Percentiles rank a stretch among this genome's conserved stretches.
These are phyloP conservation scores for Pterocarpus santalinus DNA, from an alignment of 306 rosid species.

Conservation along the genomic window DNA sequence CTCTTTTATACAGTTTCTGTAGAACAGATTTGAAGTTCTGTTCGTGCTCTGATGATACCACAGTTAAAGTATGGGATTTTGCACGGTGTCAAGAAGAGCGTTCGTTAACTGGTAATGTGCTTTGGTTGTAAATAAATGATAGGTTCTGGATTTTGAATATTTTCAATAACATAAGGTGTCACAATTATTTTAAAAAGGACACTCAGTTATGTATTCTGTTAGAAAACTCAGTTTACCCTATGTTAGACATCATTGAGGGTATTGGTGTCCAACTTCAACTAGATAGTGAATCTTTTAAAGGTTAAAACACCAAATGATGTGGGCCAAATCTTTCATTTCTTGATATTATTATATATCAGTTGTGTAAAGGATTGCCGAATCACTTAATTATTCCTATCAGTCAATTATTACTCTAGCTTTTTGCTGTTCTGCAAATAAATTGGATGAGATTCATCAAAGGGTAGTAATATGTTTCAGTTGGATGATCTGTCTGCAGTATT, in stretches of 20 bases:
- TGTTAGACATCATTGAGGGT: neutral
- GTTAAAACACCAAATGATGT: constrained; percentile 3
- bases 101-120: constrained; percentile 95
- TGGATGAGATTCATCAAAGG: constrained; percentile 28
- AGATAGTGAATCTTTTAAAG: constrained; percentile 1
- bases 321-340: constrained; percentile 1
- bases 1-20: constrained; percentile 78
- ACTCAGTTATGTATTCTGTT: constrained; percentile 4
- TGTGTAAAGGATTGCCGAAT: constrained; percentile 1
- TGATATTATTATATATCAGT: constrained; percentile 16
- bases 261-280: neutral
- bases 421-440: constrained; percentile 3
- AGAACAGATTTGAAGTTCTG: constrained; percentile 98
- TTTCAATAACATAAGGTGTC: neutral
- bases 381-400: constrained; percentile 8
- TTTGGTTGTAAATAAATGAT: constrained; percentile 46
- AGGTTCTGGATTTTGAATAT: neutral
- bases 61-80: constrained; percentile 98
- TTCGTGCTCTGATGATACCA: constrained; percentile 96
- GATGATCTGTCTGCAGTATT: constrained; percentile 1
- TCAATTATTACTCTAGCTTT: neutral
- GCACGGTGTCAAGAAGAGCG: constrained; percentile 99
- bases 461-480: neutral
- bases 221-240: neutral
- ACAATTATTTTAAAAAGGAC: neutral